These are phyloP conservation scores for Myxozyma vanderwaltii DNA, from an alignment of 805 yeast genomes.

Conservation along the genomic window DNA sequence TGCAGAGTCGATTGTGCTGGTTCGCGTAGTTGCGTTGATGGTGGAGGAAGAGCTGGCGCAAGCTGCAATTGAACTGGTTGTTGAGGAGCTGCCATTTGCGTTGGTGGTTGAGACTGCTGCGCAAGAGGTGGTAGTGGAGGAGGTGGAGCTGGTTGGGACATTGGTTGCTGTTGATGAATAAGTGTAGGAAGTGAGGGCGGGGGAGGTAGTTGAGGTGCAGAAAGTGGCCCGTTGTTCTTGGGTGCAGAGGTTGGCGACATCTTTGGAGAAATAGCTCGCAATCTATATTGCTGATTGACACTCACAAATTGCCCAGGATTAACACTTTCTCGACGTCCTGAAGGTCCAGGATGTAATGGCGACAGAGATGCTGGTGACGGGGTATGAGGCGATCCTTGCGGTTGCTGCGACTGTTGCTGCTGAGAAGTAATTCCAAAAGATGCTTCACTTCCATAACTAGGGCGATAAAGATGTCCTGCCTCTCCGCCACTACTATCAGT, in stretches of 20 bases:
- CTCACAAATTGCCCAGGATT: constrained; percentile 27
- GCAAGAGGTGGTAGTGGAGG: too few relatives aligned
- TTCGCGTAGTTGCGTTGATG: neutral
- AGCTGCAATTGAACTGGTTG: neutral
- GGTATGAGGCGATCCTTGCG: constrained; percentile 12
- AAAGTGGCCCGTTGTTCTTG: neutral
- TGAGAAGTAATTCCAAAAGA: constrained; percentile 1
- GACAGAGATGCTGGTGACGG: constrained; percentile 21
- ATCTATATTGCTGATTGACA: constrained; percentile 24
- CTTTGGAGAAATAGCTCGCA: constrained; percentile 21
- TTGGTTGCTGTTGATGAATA: constrained; percentile 3
- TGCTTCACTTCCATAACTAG: constrained; percentile 5
- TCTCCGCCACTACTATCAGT: constrained; percentile 18
- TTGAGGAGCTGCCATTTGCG: constrained; percentile 8
- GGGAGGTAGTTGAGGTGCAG: constrained; percentile 1
- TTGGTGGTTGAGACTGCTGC: neutral
- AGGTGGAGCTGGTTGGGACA: constrained; percentile 3
- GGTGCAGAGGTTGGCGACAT: constrained; percentile 13
- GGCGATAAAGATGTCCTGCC: neutral
- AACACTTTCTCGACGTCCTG: constrained; percentile 19
- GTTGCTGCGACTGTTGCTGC: constrained; percentile 12
- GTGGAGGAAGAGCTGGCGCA: neutral
- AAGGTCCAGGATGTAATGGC: constrained; percentile 15
- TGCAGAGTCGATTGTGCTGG: constrained; percentile 5
- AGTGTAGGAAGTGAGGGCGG: constrained; percentile 7